These are phyloP conservation scores for Xylaria sp. DNA, from an alignment of 2,329 filamentous ascomycete genomes.

Conservation along the genomic window DNA sequence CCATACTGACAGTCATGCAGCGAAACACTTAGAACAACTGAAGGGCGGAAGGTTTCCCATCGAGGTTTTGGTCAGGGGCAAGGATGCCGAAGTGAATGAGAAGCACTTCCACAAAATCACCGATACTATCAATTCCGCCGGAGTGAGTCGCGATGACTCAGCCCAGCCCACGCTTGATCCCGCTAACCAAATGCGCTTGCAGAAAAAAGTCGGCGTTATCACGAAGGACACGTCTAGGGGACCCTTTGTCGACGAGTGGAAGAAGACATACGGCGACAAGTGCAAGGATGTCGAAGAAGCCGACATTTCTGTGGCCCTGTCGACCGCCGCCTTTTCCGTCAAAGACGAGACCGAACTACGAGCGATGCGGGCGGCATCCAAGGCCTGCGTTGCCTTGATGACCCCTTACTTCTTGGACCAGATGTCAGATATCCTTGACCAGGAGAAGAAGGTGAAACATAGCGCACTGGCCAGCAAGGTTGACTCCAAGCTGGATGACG, in stretches of 20 bases:
- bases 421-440: slow-evolving; percentile 94
- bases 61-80: slow-evolving; percentile 88
- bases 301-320: slow-evolving; percentile 82
- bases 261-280: slow-evolving; percentile 74
- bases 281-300: slow-evolving; percentile 87
- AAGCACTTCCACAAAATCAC: slow-evolving; percentile 85
- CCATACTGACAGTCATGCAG: slow-evolving; percentile 52
- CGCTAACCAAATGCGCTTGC: slow-evolving; percentile 16
- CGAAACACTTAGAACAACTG: slow-evolving; percentile 88
- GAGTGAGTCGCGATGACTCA: slow-evolving; percentile 59
- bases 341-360: slow-evolving; percentile 96
- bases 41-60: slow-evolving; percentile 91
- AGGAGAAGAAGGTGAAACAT: slow-evolving; percentile 97
- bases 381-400: slow-evolving; percentile 92
- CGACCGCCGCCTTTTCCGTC: slow-evolving; percentile 80
- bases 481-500: slow-evolving; percentile 87
- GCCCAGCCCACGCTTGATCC: slow-evolving; percentile 2
- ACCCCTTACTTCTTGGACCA: slow-evolving; percentile 97
- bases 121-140: slow-evolving; percentile 83
- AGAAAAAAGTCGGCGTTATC: slow-evolving; percentile 89
- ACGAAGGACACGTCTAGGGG: slow-evolving; percentile 83
- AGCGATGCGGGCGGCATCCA: slow-evolving; percentile 90
- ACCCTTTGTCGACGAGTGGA: slow-evolving; percentile 96
- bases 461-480: slow-evolving; percentile 84
- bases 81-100: slow-evolving; percentile 88